Evolutionary conservation across 1,139 yeast genomes (phyloP).

Genomic region (Candida sanyaensis): DNA sequence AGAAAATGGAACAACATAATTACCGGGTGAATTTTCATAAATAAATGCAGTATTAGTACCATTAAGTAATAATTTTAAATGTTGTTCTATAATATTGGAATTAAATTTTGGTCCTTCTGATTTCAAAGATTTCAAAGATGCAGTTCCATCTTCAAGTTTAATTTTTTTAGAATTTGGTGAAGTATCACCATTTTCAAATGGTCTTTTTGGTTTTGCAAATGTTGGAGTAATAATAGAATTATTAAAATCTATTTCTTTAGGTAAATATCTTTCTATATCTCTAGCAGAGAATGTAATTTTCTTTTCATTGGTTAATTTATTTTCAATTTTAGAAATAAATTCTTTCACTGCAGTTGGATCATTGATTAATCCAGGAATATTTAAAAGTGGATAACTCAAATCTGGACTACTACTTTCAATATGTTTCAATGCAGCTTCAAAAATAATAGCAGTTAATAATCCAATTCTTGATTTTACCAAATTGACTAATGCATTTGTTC

Average conservation of each 20-base stretch:
- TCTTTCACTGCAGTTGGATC: slow-evolving; percentile 41
- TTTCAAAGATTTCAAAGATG: slow-evolving; percentile 17
- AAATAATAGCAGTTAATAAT: slow-evolving; percentile 62
- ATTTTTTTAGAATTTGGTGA: slow-evolving; percentile 39
- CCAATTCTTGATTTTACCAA: slow-evolving; percentile 75
- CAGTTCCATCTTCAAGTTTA: slow-evolving; percentile 43
- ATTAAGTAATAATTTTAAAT: slow-evolving; percentile 54
- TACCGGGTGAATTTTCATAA: slow-evolving; percentile 42
- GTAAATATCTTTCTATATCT: slow-evolving; percentile 52
- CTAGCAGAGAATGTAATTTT: slow-evolving; percentile 50
- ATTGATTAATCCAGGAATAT: slow-evolving; percentile 38
- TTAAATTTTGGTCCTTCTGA: slow-evolving; percentile 12
- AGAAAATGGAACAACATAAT: slow-evolving; percentile 42
- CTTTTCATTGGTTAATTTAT: slow-evolving; percentile 39
- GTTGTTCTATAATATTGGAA: slow-evolving; percentile 36
- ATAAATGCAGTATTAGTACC: slow-evolving; percentile 49
- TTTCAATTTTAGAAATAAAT: slow-evolving; percentile 32
- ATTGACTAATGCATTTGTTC: slow-evolving; percentile 63
- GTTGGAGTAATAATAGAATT: slow-evolving; percentile 49
- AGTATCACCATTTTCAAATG: slow-evolving; percentile 21
- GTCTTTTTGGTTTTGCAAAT: slow-evolving; percentile 37
- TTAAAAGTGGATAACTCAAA: slow-evolving; percentile 29
- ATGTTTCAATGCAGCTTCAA: slow-evolving; percentile 54
- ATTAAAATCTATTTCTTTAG: slow-evolving; percentile 45
- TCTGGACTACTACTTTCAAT: slow-evolving; percentile 61